A percentile compares a stretch with the other conserved stretches of the same genome.
phyloP scores from a whole-genome alignment of 257 asterid species.

The Nemophila menziesii region DNA sequence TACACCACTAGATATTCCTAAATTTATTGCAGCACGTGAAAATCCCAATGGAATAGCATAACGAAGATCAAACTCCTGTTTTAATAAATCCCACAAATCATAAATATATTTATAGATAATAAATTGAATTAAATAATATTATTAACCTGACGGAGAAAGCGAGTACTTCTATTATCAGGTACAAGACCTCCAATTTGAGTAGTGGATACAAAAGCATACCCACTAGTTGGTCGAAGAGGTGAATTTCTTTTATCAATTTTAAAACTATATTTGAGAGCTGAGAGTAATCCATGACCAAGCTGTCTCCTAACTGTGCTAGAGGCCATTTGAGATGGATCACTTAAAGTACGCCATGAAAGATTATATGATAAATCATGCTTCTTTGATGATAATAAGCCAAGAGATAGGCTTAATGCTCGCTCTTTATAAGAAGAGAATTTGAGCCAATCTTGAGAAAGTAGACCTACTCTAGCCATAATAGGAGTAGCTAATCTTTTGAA shows the following conservation, averaged over 20 bases:
- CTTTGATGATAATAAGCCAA: constrained; percentile 50
- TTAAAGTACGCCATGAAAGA: constrained; percentile 77
- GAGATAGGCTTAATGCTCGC: constrained; percentile 64
- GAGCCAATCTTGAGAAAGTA: constrained; percentile 91
- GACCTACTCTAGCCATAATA: constrained; percentile 52
- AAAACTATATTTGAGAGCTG: constrained; percentile 66
- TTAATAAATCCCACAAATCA: not conserved
- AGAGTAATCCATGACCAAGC: constrained; percentile 78
- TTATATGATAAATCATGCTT: constrained; percentile 72
- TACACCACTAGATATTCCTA: constrained; percentile 72
- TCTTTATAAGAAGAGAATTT: constrained; percentile 87
- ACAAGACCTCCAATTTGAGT: constrained; percentile 76
- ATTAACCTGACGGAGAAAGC: constrained; percentile 91
- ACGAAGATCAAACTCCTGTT: constrained; percentile 84
- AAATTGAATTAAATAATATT: no score
- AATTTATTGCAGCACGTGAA: constrained; percentile 57
- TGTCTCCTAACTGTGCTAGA: constrained; percentile 85
- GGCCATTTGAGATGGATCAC: constrained; percentile 84
- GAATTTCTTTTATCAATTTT: constrained; percentile 74
- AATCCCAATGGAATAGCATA: constrained; percentile 83
- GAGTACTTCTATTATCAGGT: constrained; percentile 74
- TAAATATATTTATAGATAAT: not conserved
- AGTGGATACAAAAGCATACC: constrained; percentile 74
- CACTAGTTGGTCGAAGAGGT: constrained; percentile 73
- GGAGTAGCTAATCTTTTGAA: constrained; percentile 56